Percentiles rank a stretch among this genome's conserved stretches.
Evolutionary conservation across 495 filamentous ascomycete species (phyloP).

Genomic region (Podospora comata): DNA sequence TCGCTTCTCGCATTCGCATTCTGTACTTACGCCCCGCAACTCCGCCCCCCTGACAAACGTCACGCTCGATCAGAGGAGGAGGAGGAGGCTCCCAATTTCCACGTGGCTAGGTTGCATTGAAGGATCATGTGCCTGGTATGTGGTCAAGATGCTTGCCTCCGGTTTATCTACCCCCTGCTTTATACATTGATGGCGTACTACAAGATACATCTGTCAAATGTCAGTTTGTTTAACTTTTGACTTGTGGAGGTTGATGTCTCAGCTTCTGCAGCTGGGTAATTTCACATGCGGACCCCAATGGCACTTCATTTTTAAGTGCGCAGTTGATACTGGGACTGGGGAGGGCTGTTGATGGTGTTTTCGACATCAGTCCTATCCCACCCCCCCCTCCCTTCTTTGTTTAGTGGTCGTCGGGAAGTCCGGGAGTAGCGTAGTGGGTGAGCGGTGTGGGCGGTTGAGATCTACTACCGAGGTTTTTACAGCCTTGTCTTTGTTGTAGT

Average conservation of each 20-base stretch:
- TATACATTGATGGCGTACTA: neutral
- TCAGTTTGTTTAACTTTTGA: neutral
- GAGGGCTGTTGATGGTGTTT: neutral
- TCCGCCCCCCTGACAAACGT: neutral
- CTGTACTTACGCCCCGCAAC: no score
- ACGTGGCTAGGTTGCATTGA: conserved; percentile 3
- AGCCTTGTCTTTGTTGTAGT: neutral
- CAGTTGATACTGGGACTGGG: neutral
- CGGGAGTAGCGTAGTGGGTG: neutral
- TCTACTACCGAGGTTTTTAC: neutral
- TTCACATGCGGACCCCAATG: neutral
- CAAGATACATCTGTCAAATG: neutral
- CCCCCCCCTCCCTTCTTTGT: neutral
- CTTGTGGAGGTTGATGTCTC: neutral
- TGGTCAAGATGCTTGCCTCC: neutral
- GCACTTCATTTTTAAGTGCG: neutral
- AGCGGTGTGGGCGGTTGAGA: no score
- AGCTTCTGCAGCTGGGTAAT: neutral
- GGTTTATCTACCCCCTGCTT: neutral
- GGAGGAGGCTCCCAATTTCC: neutral
- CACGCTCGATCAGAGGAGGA: neutral
- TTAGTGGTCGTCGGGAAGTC: neutral
- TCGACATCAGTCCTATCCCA: neutral
- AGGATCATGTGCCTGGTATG: neutral
- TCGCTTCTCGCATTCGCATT: no score